A percentile compares a stretch with the other conserved stretches of the same genome.
phyloP scores from a whole-genome alignment of 805 yeast genomes.

The Kuraishia capsulata region DNA sequence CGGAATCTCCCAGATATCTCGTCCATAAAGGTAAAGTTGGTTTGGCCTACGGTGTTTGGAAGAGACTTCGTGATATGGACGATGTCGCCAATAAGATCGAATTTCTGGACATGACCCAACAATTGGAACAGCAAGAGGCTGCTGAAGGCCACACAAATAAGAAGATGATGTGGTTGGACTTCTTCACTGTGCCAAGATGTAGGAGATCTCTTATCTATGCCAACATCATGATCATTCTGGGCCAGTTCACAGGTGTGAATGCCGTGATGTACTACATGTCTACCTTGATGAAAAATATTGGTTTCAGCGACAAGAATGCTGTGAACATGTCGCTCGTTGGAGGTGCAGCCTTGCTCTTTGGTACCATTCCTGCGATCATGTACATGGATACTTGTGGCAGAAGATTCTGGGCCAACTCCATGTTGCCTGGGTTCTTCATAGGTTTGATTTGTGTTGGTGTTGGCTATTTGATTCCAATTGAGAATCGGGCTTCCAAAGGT shows the following conservation, averaged over 20 bases:
- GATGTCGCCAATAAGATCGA: conserved; percentile 37
- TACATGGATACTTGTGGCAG: conserved; percentile 51
- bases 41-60: conserved; percentile 48
- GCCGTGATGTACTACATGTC: conserved; percentile 61
- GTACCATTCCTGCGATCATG: conserved; percentile 58
- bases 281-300: conserved; percentile 44
- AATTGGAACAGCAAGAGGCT: conserved; percentile 37
- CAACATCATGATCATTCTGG: conserved; percentile 46
- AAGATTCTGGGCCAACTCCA: conserved; percentile 52
- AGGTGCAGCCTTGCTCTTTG: conserved; percentile 53
- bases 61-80: conserved; percentile 39
- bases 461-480: conserved; percentile 37
- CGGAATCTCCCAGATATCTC: conserved; percentile 56
- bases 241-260: conserved; percentile 62
- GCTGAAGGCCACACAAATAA: conserved; percentile 22
- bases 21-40: conserved; percentile 41
- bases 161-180: conserved; percentile 36
- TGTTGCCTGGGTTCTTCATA: conserved; percentile 43
- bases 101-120: conserved; percentile 47
- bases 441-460: conserved; percentile 54
- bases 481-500: conserved; percentile 43
- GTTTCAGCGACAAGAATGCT: conserved; percentile 39
- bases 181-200: conserved; percentile 46
- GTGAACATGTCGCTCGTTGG: conserved; percentile 65
- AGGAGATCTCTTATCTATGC: conserved; percentile 55